These are phyloP conservation scores for Rhizopogon sp. DNA, from an alignment of 768 basidiomycete species.

Conservation along the genomic window DNA sequence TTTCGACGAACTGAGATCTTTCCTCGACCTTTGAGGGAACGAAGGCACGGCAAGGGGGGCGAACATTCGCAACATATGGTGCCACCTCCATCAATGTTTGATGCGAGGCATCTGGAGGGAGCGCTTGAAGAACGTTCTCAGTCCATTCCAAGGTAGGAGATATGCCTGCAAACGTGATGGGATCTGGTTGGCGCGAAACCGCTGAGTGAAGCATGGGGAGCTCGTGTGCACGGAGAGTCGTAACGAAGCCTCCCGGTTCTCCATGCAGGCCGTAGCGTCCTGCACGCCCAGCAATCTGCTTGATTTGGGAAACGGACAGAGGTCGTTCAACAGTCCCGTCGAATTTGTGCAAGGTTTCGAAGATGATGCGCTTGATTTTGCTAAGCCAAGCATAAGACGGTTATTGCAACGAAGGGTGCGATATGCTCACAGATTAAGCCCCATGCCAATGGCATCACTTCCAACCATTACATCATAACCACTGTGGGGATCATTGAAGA, in stretches of 20 bases:
- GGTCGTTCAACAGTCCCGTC: constrained; percentile 40
- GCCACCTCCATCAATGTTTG: constrained; percentile 45
- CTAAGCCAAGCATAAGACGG: constrained; percentile 33
- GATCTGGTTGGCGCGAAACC: constrained; percentile 43
- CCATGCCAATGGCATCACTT: constrained; percentile 96
- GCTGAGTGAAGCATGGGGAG: constrained; percentile 55
- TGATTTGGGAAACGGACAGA: constrained; percentile 73
- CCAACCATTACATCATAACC: constrained; percentile 88
- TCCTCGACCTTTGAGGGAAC: constrained; percentile 16
- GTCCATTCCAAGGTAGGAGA: constrained; percentile 22
- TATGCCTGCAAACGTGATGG: constrained; percentile 52
- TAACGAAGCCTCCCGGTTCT: constrained; percentile 58
- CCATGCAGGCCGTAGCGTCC: constrained; percentile 79
- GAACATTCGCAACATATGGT: constrained; percentile 41
- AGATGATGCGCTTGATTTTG: constrained; percentile 87
- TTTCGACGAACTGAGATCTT: constrained; percentile 42
- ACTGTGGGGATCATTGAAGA: constrained; percentile 85
- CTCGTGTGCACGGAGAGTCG: constrained; percentile 62
- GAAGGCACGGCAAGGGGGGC: constrained; percentile 37
- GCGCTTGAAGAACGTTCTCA: constrained; percentile 26
- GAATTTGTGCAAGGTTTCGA: constrained; percentile 64
- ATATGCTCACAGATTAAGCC: constrained; percentile 80
- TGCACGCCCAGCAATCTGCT: constrained; percentile 93
- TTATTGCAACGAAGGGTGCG: not conserved
- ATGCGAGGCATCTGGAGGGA: constrained; percentile 39